Base-by-base conservation (phyloP, 345 rosid genomes). In the Dipteronia sinensis region DNA sequence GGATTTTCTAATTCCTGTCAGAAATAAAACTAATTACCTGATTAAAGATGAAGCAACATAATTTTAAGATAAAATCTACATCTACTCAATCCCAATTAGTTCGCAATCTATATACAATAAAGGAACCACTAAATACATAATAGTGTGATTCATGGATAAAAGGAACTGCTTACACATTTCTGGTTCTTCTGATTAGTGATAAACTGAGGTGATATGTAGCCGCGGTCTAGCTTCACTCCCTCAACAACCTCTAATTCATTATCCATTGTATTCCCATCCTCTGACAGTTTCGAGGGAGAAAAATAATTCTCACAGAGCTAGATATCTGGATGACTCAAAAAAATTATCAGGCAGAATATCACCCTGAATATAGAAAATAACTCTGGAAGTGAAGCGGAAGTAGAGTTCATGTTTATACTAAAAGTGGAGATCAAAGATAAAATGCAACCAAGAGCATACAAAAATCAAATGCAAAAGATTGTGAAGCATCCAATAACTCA, bases 231-330 rank as follows among this genome's bases (percentile, higher is more conserved):
- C 78, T 84, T 88, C 86, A 88, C 81, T 27, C 91, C 91, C 74
- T 86, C 89, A 13, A 86, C 89, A 67, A 88, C 88, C 75, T 86
- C 89, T 69, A 88, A 72, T 59, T 88, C 89, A 74, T 84, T 88
- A 63, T 56, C 38, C 25, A 86, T 61, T 49, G 89, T 88, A 72
- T 84, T 88, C 56, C 90, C 89, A 66, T 88, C 89, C 90, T 88
- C 78, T 10, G 73, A 76, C 6, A 71, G 7, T 27, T 46, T 58
- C 17, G 7, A 23, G 34, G 27, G 68, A 9, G 58, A 58, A 53
- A 65, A 44, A n/a, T 49, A 49, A 65, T 10, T 19, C 31, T 22
- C 16, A 40, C 4, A 2, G 3, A 31, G 34, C 34, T 31, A 31
- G 34, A 31, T 3, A 31, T 31, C 44, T 49, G 44, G 47, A 3